Evolutionary conservation across 257 asterid species (phyloP), one percentile per base, ranked within the genome.

Genomic region (Ajuga chamaepitys): DNA sequence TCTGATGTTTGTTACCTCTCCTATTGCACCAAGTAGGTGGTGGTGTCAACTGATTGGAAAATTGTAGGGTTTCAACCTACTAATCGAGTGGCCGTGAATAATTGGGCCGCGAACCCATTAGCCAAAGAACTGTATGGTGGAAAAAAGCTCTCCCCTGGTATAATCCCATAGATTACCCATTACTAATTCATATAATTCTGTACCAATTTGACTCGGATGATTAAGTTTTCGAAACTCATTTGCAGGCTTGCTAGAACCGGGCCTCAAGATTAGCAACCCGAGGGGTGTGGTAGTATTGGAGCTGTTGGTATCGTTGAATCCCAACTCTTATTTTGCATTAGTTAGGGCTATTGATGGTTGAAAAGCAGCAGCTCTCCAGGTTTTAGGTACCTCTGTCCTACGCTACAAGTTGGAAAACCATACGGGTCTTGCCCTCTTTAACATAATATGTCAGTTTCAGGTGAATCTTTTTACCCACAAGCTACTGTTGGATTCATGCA

Each of bases 71-170:
- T 92, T 71, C 95, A 85, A 75, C 96, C 97, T 25, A 82, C 93
- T 6, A 89, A 82, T 64, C 82, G 93, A 42, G 82, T 83, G 47
- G 98, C 91, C 64, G 97, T 87, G 7, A 92, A 87, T 58, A 83
- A 82, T 13, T 92, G 97, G 98, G 90, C 95, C 16, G 80, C 83
- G 40, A 92, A 89, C 62, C 98, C 98, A 32, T 50, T 92, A 64
- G 79, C 90, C 40, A 85, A 75, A 78, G 97, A 82, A 71, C 78
- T 92, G 48, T 84, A 89, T 58, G 83, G 87, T 61, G 85, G 83
- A 50, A 85, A 78, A 70, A 78, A 67, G 21, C 86, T 83, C 46
- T 79, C 90, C 22, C 97, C 98, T 2, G 98, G 98, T 92, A 84
- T 25, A 8, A 5, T 32, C 38, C 26, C 13, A 2, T 50, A 12